Conservation (phyloP, 805 yeast species). For the Candida chilensis region DNA sequence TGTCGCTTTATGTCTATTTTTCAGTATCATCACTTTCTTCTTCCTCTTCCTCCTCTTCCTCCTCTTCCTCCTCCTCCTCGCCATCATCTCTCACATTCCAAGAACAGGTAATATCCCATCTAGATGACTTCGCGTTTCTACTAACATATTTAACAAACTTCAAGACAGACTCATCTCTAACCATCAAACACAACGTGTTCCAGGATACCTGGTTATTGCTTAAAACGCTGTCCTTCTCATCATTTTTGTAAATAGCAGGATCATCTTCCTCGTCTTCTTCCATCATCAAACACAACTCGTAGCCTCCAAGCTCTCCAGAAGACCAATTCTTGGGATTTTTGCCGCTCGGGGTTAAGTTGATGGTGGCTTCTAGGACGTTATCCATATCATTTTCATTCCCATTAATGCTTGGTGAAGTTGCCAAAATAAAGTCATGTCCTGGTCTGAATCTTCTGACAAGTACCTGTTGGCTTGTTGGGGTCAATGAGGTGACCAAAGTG, state of each 20-base stretch:
- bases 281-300: slow-evolving; percentile 80
- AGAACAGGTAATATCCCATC: slow-evolving; percentile 84
- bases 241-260: slow-evolving; percentile 74
- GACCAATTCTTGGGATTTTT: slow-evolving; percentile 63
- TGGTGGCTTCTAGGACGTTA: slow-evolving; percentile 66
- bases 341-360: slow-evolving; percentile 68
- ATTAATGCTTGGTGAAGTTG: slow-evolving; percentile 46
- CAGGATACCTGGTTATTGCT: slow-evolving; percentile 74
- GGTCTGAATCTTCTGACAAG: slow-evolving; percentile 86
- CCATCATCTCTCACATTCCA: slow-evolving; percentile 61
- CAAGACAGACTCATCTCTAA: slow-evolving; percentile 79
- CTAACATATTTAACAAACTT: slow-evolving; percentile 91
- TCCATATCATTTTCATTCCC: slow-evolving; percentile 31
- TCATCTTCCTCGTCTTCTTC: slow-evolving; percentile 52
- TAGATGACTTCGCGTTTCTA: slow-evolving; percentile 75
- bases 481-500: slow-evolving; percentile 47
- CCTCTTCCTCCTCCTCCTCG: slow-evolving; percentile 26
- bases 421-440: slow-evolving; percentile 88
- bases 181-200: slow-evolving; percentile 71
- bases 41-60: too few relatives aligned
- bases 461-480: slow-evolving; percentile 56
- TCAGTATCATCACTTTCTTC: too few relatives aligned
- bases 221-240: slow-evolving; percentile 66
- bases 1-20: too few relatives aligned
- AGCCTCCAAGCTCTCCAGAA: slow-evolving; percentile 87